These are phyloP conservation scores for Aspergillus brasiliensis DNA, from an alignment of 2,329 filamentous ascomycete species.

Conservation along the genomic window DNA sequence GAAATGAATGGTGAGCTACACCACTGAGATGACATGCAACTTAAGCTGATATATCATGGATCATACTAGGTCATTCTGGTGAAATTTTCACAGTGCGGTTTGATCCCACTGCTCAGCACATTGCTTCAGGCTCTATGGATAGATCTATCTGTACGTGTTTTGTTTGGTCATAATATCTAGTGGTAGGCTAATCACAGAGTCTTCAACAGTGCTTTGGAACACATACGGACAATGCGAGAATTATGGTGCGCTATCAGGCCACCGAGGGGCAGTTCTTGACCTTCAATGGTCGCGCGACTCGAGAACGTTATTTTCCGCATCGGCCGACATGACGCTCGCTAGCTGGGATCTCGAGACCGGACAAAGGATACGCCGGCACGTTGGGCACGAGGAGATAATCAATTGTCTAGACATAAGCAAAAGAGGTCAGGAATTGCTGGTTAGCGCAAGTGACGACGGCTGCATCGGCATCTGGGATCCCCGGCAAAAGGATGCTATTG, in stretches of 20 bases:
- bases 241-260: slow-evolving; percentile 83
- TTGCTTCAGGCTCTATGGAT: slow-evolving; percentile 96
- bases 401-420: slow-evolving; percentile 87
- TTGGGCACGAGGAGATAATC: slow-evolving; percentile 94
- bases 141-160: slow-evolving; percentile 73
- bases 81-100: slow-evolving; percentile 92
- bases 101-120: slow-evolving; percentile 81
- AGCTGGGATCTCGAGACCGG: slow-evolving; percentile 95
- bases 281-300: slow-evolving; percentile 97
- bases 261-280: slow-evolving; percentile 88
- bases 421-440: slow-evolving; percentile 83
- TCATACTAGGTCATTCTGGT: slow-evolving; percentile 61
- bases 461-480: slow-evolving; percentile 96
- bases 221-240: slow-evolving; percentile 93
- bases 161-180: not conserved
- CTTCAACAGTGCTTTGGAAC: slow-evolving; percentile 78
- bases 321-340: slow-evolving; percentile 87
- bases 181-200: not conserved
- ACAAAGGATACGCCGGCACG: slow-evolving; percentile 85
- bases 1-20: slow-evolving; percentile 69
- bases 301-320: slow-evolving; percentile 84
- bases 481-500: slow-evolving; percentile 80
- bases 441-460: slow-evolving; percentile 92
- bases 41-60: slow-evolving; percentile 8
- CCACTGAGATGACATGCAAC: not conserved